Conservation (phyloP, 2,329 filamentous ascomycete species). For the Apiospora pterosperma region DNA sequence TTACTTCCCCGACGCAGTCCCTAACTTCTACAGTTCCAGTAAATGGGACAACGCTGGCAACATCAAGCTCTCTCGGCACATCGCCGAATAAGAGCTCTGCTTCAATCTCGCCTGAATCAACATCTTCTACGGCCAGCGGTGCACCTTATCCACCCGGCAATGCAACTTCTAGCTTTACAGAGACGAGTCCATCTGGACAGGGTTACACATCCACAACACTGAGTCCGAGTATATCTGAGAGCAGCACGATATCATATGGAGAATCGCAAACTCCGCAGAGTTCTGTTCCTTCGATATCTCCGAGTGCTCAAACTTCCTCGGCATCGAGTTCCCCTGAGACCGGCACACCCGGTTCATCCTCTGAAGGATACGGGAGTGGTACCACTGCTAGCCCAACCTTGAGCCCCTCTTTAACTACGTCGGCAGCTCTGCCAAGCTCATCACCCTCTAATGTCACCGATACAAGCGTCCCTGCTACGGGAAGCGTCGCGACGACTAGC, state of each 20-base stretch:
- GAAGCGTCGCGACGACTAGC: conserved; percentile 16
- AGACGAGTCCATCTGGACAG: neutral
- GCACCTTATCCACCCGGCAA: conserved; percentile 1
- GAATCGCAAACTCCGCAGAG: neutral
- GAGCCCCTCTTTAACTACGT: neutral
- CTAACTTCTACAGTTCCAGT: conserved; percentile 17
- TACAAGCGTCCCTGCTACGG: conserved; percentile 22
- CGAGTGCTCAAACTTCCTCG: conserved; percentile 3
- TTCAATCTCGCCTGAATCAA: neutral
- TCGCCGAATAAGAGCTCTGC: neutral
- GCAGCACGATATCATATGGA: neutral
- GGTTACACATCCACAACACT: neutral
- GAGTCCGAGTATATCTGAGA: neutral
- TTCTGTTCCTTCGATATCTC: neutral
- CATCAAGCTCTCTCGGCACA: conserved; percentile 12
- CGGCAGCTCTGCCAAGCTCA: neutral
- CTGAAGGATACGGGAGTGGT: conserved; percentile 2
- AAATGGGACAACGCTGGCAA: conserved; percentile 16
- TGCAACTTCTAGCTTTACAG: conserved; percentile 1
- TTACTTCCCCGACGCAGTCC: conserved; percentile 13
- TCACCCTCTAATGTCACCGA: neutral
- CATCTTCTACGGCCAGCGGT: neutral
- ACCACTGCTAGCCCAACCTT: neutral
- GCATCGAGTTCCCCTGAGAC: conserved; percentile 6
- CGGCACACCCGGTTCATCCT: conserved; percentile 6